Base-by-base conservation (phyloP, 768 basidiomycete species). In the Rhizopogon salebrosus region DNA sequence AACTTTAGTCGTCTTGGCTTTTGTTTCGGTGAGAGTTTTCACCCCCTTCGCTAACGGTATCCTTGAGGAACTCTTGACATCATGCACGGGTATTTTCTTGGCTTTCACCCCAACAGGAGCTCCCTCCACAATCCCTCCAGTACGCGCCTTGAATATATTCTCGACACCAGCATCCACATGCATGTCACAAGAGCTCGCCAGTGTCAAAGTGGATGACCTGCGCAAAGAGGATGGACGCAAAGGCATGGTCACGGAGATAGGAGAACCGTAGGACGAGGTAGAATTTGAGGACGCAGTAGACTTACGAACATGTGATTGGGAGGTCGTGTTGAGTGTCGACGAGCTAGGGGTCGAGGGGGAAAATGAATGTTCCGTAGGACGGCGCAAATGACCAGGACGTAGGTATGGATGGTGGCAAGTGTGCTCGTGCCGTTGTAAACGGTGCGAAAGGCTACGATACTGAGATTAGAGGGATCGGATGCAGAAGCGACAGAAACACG, bases 71-170 rank as follows among this genome's bases (percentile, higher is more conserved):
- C 29, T 16, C 40, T 43, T 29, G 39, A 31, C 49, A 9, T 80
- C 79, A 65, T 80, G 86, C 9, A 79, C 80, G 9, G 84, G 84
- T 0, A 79, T 82, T 36, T 83, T 82, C 54, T 67, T 68, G 26
- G 60, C 60, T 29, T 61, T 58, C 52, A 63, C 54, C 52, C 57
- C 40, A 55, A 60, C 58, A 35, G 63, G 58, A 51, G 57, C 16
- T 52, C 58, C 42, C 42, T 54, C 61, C 4, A 54, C 37, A 40
- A 51, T 52, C 38, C 54, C 61, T 39, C 54, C 63, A 43, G 52
- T 57, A 2, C 48, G 58, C 46, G 35, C 41, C 49, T 51, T 57
- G 36, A n/a, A 26, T 13, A 26, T 4, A 11, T 59, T 59, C 50
- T 58, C 61, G 4, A 4, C 14, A 9, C 35, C 48, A 6, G 39